Evolutionary conservation across 768 basidiomycete species (phyloP).

Genomic region (Psilocybe tampanensis): DNA sequence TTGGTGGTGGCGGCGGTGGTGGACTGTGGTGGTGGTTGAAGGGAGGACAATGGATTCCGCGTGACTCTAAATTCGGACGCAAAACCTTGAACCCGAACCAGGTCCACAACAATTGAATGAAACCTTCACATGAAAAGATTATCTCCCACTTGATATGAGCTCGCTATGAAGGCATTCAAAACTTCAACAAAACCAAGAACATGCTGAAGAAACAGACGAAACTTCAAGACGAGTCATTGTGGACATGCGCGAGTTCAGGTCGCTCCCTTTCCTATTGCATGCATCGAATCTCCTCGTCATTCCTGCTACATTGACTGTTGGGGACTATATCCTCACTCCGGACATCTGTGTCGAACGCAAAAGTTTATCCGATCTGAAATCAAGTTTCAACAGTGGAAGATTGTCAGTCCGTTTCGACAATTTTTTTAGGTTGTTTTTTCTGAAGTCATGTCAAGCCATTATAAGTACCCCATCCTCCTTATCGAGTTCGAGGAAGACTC

Average conservation of each 20-base stretch:
- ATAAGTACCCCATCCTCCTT: constrained; percentile 89
- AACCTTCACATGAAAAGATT: not conserved
- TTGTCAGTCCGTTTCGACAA: constrained; percentile 68
- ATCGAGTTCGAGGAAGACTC: constrained; percentile 98
- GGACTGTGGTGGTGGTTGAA: not conserved
- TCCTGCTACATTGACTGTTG: constrained; percentile 92
- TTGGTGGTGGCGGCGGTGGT: constrained; percentile 24
- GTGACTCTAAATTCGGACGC: not conserved
- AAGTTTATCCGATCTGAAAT: constrained; percentile 89
- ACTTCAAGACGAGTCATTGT: constrained; percentile 37
- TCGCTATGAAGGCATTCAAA: not conserved
- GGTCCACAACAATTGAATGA: constrained; percentile 6
- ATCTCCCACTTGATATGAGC: not conserved
- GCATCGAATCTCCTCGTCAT: constrained; percentile 77
- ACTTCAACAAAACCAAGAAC: not conserved
- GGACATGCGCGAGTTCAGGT: constrained; percentile 96
- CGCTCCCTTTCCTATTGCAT: constrained; percentile 87
- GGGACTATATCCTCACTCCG: constrained; percentile 94
- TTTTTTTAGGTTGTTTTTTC: not conserved
- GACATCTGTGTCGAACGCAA: constrained; percentile 97
- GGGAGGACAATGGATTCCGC: not conserved
- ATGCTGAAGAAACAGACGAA: not conserved
- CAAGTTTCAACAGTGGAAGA: constrained; percentile 91
- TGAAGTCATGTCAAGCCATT: constrained; percentile 94
- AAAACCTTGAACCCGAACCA: constrained; percentile 1